Conservation (phyloP, 768 basidiomycete genomes). For the Amanita muscaria region DNA sequence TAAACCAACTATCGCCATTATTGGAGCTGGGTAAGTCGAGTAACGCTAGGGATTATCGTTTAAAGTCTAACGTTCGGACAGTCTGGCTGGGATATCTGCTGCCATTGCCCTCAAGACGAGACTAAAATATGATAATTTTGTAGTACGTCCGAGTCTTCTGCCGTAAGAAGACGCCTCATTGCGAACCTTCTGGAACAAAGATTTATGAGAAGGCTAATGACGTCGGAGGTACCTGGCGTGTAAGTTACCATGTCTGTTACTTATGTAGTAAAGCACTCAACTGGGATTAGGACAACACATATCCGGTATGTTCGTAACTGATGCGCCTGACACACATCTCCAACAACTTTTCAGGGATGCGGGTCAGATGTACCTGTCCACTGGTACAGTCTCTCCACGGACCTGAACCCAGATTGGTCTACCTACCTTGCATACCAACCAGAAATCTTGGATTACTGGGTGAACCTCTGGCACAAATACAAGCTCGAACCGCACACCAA, state of each 20-base stretch:
- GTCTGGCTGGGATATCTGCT: constrained; percentile 38
- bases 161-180: background rate
- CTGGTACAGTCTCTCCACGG: constrained; percentile 48
- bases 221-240: constrained; percentile 52
- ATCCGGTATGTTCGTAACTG: constrained; percentile 30
- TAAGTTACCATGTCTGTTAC: constrained; percentile 22
- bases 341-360: constrained; percentile 30
- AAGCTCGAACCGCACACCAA: constrained; percentile 31
- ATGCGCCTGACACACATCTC: background rate
- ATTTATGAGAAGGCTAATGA: constrained; percentile 40
- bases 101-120: constrained; percentile 39
- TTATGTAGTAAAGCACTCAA: too few relatives aligned
- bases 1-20: constrained; percentile 33
- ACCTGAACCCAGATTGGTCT: constrained; percentile 46
- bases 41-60: background rate
- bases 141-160: constrained; percentile 22
- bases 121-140: constrained; percentile 38
- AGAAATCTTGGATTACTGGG: constrained; percentile 45
- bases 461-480: constrained; percentile 36
- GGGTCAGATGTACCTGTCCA: constrained; percentile 48
- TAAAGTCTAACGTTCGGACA: constrained; percentile 10
- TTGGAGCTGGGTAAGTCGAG: constrained; percentile 39
- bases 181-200: constrained; percentile 19
- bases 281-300: constrained; percentile 39
- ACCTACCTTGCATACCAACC: constrained; percentile 36